Conservation (phyloP, 139 green algal genomes). For the Chlamydomonas incerta region DNA sequence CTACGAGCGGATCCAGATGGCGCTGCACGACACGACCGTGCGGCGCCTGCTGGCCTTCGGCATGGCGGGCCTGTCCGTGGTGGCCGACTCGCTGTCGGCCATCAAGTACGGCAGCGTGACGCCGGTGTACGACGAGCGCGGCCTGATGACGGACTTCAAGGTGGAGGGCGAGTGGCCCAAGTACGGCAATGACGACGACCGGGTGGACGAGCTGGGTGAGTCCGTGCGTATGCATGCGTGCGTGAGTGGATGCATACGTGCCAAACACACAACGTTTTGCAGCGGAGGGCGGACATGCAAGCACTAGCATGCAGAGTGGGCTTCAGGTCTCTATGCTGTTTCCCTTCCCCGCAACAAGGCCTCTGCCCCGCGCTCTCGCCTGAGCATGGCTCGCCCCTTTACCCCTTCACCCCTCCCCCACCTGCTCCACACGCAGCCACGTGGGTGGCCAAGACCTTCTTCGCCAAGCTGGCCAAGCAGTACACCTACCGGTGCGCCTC, state of each 20-base stretch:
- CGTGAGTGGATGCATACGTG: too few relatives aligned
- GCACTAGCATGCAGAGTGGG: too few relatives aligned
- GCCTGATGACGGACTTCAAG: conserved; percentile 70
- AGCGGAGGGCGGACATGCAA: too few relatives aligned
- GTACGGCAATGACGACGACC: conserved; percentile 83
- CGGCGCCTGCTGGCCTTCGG: conserved; percentile 77
- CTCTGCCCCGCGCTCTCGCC: too few relatives aligned
- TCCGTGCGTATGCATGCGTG: too few relatives aligned
- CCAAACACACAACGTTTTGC: too few relatives aligned
- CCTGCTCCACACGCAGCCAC: conserved; percentile 35
- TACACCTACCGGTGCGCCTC: conserved; percentile 67
- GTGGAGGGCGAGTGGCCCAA: conserved; percentile 66
- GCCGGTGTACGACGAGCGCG: conserved; percentile 62
- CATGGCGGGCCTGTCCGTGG: conserved; percentile 74
- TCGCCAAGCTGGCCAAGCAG: conserved; percentile 64
- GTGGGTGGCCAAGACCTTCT: conserved; percentile 65
- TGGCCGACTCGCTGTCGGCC: conserved; percentile 78
- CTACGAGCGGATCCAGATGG: conserved; percentile 83
- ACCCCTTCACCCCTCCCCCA: too few relatives aligned
- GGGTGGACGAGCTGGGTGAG: conserved; percentile 66
- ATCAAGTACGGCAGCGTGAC: conserved; percentile 82
- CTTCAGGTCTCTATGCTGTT: too few relatives aligned
- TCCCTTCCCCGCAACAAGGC: too few relatives aligned
- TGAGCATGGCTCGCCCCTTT: too few relatives aligned
- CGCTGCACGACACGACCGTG: conserved; percentile 81